Evolutionary conservation across 2,329 filamentous ascomycete genomes (phyloP), one percentile per base, ranked within the genome.

Genomic region (Clarireedia homoeocarpa): DNA sequence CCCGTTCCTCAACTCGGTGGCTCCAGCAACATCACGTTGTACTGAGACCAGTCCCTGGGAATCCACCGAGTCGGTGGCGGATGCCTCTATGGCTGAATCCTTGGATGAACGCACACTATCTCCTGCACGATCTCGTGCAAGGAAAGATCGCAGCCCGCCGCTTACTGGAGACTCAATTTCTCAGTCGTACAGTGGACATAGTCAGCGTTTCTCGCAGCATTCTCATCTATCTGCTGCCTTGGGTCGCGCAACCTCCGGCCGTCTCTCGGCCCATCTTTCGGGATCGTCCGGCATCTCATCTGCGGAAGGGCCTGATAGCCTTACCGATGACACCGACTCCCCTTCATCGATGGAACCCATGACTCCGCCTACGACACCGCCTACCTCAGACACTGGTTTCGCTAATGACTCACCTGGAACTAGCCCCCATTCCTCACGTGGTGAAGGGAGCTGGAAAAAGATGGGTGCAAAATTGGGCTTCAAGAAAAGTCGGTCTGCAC

Each of bases 351-450:
- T 76, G 58, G 85, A 86, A 66, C 85, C 78, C 3, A 84, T 89
- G 75, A 91, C 88, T 3, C 88, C 88, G 0, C 87, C 87, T 1
- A 88, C 81, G 2, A 88, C 84, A 3, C 85, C 88, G 36, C 86
- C 86, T 0, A 81, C 78, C 1, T 77, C 80, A 0, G 79, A 84
- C 59, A 54, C 57, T 14, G 60, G 53, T 12, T 66, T 68, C 24
- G 44, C 34, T n/a, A 61, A 62, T 20, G 54, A 58, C 3, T 67
- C 66, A 3, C 65, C 63, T 14, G 59, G 61, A 4, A 63, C 65
- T 2, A 66, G 63, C 47, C 65, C 65, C 30, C 58, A 58, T 6
- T 58, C 52, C 17, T 38, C 55, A 6, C 62, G 62, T 40, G 57
- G 49, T 26, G 65, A 63, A 48, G 59, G 62, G 56, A 76, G 82